Base-by-base conservation (phyloP, 768 basidiomycete genomes). In the Trametes meyenii region DNA sequence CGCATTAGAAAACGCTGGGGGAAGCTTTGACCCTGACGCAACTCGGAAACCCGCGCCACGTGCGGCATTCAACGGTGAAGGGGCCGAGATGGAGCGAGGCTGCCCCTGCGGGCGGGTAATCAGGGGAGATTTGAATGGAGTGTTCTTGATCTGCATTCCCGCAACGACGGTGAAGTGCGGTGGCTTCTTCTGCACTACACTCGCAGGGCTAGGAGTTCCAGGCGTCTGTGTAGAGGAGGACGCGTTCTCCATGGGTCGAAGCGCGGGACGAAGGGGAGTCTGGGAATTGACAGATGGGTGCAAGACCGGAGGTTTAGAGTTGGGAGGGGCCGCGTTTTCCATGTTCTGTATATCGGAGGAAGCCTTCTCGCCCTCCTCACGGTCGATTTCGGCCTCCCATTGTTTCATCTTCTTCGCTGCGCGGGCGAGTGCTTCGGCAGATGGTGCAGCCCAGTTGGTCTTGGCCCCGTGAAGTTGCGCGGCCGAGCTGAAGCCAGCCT, bases 111-210 rank as follows among this genome's bases (percentile, higher is more conserved):
- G 50, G 29, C 49, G 38, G 26, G 14, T 39, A 33, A 69, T 21
- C 26, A 73, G 33, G 0, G 72, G 72, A 8, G 72, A 69, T 58
- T 69, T 72, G 72, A 73, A 73, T 2, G 67, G 64, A 51, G 66
- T 70, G 43, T 61, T 63, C 62, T 64, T 67, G 19, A 53, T 64
- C 29, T 51, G 50, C 49, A 64, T 46, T 14, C 60, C 60, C 17
- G 62, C 58, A 0, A 48, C 50, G 45, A 36, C 26, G 1, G 65
- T 58, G 38, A 56, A 62, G 11, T 53, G 61, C 6, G 16, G 44
- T 36, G n/a, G 56, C 23, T 17, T 53, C 55, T 46, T 55, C 43
- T 48, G 33, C 21, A 51, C 44, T 0, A 43, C 21, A 2, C 49
- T 49, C 7, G 61, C 58, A 13, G 68, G 67, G 17, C 51, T 67